Conservation (phyloP, 2,329 filamentous ascomycete genomes). For the Trichoderma breve region DNA sequence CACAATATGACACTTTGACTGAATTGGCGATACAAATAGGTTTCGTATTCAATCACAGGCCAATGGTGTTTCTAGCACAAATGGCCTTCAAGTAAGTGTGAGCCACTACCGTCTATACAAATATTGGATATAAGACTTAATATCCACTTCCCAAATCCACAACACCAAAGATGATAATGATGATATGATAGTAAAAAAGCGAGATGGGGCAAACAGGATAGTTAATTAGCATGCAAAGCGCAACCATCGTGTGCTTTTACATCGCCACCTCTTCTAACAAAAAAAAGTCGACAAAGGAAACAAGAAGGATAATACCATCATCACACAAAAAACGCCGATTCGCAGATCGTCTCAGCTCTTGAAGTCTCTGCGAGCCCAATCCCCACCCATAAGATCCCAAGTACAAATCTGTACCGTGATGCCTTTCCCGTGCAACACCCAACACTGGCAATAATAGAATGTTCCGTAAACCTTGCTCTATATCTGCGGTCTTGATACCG, state of each 20-base stretch:
- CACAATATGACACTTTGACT: neutral
- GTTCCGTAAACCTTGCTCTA: neutral
- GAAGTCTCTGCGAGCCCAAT: constrained; percentile 43
- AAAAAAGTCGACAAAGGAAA: neutral
- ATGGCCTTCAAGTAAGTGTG: neutral
- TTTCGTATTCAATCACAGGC: neutral
- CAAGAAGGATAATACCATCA: neutral
- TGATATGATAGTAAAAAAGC: neutral
- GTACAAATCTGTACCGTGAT: neutral
- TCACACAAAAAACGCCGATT: constrained; percentile 16
- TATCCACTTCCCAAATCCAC: neutral
- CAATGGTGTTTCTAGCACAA: neutral
- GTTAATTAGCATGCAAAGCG: neutral
- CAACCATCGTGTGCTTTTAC: neutral
- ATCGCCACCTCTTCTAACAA: neutral
- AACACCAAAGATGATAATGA: neutral
- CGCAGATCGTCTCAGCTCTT: constrained; percentile 57
- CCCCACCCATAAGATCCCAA: constrained; percentile 26
- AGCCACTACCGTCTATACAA: neutral
- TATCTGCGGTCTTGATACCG: neutral
- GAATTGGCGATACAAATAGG: neutral
- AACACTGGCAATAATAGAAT: neutral
- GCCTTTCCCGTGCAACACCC: constrained; percentile 16
- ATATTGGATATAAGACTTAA: neutral
- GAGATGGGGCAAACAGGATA: neutral